Evolutionary conservation across 176 grass and related monocot genomes (phyloP).

Genomic region (Bolboschoenus planiculmis): DNA sequence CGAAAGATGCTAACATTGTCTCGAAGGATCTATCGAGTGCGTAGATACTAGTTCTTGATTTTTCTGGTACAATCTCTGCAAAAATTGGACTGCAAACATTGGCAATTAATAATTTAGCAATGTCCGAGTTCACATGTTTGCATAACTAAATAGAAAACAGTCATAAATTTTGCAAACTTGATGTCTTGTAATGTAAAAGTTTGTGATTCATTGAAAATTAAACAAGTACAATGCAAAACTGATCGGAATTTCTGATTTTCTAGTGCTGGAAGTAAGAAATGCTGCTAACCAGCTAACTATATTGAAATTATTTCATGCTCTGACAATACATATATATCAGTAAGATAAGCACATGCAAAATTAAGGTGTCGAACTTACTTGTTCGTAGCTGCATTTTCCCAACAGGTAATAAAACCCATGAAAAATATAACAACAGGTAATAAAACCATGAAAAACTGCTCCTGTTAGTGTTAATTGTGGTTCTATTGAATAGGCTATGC

Average conservation of each 20-base stretch:
- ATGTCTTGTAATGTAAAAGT: no score
- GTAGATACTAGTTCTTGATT: slow-evolving; percentile 58
- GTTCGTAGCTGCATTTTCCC: slow-evolving; percentile 53
- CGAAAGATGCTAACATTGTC: slow-evolving; percentile 54
- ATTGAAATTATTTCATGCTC: background rate
- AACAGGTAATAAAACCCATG: slow-evolving; percentile 51
- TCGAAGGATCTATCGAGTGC: slow-evolving; percentile 68
- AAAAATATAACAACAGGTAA: slow-evolving; percentile 34
- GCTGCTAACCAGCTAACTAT: no score
- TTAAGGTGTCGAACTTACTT: slow-evolving; percentile 24
- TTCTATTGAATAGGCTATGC: no score
- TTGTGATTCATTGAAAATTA: background rate
- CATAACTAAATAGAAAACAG: background rate
- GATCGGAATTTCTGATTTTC: background rate
- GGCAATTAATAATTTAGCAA: background rate
- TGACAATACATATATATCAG: background rate
- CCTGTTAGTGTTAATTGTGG: no score
- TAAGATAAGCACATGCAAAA: background rate
- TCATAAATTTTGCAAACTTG: background rate
- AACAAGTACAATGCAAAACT: background rate
- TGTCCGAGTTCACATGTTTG: background rate
- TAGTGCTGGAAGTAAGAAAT: background rate
- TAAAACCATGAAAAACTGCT: slow-evolving; percentile 23
- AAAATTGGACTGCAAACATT: slow-evolving; percentile 29
- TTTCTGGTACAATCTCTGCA: slow-evolving; percentile 58